phyloP scores from a whole-genome alignment of 2,329 filamentous ascomycete species.

The Hysterium pulicare region DNA sequence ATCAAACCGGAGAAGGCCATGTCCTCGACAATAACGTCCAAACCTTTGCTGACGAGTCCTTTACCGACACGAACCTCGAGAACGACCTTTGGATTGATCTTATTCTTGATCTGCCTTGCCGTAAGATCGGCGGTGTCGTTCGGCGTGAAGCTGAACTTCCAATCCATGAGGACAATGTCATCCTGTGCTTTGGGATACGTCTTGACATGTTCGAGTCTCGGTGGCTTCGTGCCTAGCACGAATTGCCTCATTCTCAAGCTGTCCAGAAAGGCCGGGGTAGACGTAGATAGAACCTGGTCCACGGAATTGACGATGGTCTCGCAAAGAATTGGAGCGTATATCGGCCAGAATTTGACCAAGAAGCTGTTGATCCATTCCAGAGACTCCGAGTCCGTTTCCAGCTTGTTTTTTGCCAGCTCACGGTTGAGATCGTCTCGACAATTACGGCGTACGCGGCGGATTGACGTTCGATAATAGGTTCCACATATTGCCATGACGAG shows the following conservation, averaged over 20 bases:
- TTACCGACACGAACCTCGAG: conserved; percentile 94
- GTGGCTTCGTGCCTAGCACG: conserved; percentile 89
- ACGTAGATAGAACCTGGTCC: conserved; percentile 90
- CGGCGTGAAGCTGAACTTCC: conserved; percentile 99
- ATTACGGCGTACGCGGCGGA: conserved; percentile 89
- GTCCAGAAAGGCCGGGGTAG: conserved; percentile 88
- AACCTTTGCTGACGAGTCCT: conserved; percentile 92
- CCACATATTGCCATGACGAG: conserved; percentile 88
- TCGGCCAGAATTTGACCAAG: conserved; percentile 98
- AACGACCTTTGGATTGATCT: conserved; percentile 94
- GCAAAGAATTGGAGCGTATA: conserved; percentile 91
- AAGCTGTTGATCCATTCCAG: conserved; percentile 99
- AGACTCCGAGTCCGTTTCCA: conserved; percentile 88
- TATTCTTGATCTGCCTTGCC: conserved; percentile 82
- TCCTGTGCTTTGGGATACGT: conserved; percentile 95
- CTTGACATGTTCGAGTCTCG: conserved; percentile 95
- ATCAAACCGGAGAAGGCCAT: conserved; percentile 95
- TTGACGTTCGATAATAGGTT: conserved; percentile 94
- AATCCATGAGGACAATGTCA: conserved; percentile 97
- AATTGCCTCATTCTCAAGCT: conserved; percentile 92
- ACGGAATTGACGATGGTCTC: conserved; percentile 90
- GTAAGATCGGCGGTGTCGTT: conserved; percentile 94
- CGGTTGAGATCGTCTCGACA: conserved; percentile 91
- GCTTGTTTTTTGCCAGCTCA: conserved; percentile 78
- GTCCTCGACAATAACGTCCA: conserved; percentile 96